Base-by-base conservation (phyloP, 768 basidiomycete genomes). In the Naematelia aurantialba region DNA sequence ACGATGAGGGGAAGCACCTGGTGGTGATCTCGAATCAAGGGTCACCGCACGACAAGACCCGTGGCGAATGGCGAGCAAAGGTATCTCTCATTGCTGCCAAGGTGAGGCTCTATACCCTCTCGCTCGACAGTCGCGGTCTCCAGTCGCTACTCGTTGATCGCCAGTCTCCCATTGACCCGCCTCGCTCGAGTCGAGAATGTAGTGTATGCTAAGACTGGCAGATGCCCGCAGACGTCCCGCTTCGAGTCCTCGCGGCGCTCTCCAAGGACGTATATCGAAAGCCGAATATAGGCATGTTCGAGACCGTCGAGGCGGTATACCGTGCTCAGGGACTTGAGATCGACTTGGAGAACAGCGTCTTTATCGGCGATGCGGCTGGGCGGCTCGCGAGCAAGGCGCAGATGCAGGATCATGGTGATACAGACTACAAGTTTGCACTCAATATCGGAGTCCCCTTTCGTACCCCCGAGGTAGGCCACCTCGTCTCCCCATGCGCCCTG, bases 311-410 rank as follows among this genome's bases (percentile, higher is more conserved):
- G 65, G 79, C 79, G 1, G 79, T 89, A 34, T 89, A 85, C 66
- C 76, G 74, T 4, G 78, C 82, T 58, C 82, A 84, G 30, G 82
- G 82, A 11, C 76, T 87, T 4, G 73, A 79, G 14, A 87, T 94
- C 67, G 91, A 93, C 73, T 82, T 84, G 63, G 58, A 69, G 0
- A 45, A 79, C 0, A 87, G 89, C 0, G 88, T 89, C 67, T 93
- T 87, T 65, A 86, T 94, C 0, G 92, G 92, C 2, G 92, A 96
- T 67, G 91, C 90, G 1, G 92, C 91, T 11, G 92, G 91, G 11
- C 84, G 92, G 46, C 78, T 81, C 5, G 61, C 59, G 1, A 48
- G 45, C 1, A 58, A 49, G 1, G 52, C 54, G 2, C 22, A 51
- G 44, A 31, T 24, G 46, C 76, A 78, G 25, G 92, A 96, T 78